Evolutionary conservation across 768 basidiomycete genomes (phyloP).

Genomic region (Cystofilobasidium macerans): DNA sequence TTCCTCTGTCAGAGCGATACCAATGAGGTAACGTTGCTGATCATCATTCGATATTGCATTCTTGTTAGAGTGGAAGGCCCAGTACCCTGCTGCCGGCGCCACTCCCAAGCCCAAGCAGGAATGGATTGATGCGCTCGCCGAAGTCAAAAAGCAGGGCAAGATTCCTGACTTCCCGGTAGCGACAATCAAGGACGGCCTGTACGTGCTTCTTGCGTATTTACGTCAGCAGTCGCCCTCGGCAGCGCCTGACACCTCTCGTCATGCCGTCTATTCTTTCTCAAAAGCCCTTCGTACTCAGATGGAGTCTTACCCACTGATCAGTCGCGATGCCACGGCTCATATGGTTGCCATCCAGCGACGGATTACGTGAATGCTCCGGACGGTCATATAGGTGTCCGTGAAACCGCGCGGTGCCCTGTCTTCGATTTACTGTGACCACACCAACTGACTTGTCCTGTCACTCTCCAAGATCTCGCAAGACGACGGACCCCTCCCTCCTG

Average conservation of each 20-base stretch:
- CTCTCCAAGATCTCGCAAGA: slow-evolving; percentile 51
- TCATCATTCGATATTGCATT: no score
- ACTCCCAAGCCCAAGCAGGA: slow-evolving; percentile 31
- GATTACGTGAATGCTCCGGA: slow-evolving; percentile 67
- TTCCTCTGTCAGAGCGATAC: not conserved
- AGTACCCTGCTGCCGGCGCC: not conserved
- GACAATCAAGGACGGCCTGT: slow-evolving; percentile 34
- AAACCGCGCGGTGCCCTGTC: no score
- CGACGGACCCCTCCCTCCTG: slow-evolving; percentile 56
- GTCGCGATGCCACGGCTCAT: not conserved
- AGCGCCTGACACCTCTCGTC: no score
- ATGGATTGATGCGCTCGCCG: slow-evolving; percentile 63
- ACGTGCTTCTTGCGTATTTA: no score
- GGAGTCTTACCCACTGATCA: not conserved
- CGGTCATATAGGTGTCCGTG: slow-evolving; percentile 48
- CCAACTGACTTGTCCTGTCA: no score
- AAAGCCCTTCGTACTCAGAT: not conserved
- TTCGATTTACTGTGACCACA: not conserved
- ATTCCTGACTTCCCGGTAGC: slow-evolving; percentile 60
- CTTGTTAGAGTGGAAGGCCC: slow-evolving; percentile 1
- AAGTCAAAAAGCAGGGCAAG: slow-evolving; percentile 55
- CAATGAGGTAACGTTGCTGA: no score
- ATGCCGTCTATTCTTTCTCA: not conserved
- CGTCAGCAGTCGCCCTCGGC: no score
- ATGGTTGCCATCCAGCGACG: slow-evolving; percentile 33